These are phyloP conservation scores for Phytophthora megakarya DNA, from an alignment of 352 stramenopile species.

Conservation along the genomic window DNA sequence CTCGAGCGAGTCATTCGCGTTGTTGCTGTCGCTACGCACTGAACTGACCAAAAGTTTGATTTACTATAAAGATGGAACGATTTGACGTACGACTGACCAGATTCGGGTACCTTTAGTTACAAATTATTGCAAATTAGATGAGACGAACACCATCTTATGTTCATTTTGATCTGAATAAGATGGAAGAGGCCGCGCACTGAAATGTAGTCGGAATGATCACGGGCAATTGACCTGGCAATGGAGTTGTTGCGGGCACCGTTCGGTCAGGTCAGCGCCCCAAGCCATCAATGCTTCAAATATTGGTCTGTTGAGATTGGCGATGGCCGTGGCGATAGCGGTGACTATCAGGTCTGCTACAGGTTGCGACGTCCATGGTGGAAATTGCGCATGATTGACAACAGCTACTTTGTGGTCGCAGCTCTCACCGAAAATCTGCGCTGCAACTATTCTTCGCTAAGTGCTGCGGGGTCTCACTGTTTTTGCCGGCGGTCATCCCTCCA, in stretches of 20 bases:
- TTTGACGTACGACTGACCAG: not conserved
- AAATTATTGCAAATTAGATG: not conserved
- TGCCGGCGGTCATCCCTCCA: not conserved
- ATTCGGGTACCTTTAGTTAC: not conserved
- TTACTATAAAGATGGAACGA: not conserved
- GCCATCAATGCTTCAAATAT: too few relatives aligned
- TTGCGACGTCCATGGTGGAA: too few relatives aligned
- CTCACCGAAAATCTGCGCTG: slow-evolving; percentile 5
- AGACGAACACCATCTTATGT: not conserved
- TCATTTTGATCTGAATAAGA: slow-evolving; percentile 19
- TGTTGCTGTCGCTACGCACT: slow-evolving; percentile 2
- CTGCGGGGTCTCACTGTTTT: not conserved
- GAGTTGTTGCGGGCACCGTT: not conserved
- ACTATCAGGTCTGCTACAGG: not conserved
- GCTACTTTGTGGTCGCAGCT: not conserved
- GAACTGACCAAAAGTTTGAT: slow-evolving; percentile 20
- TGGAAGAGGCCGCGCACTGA: slow-evolving; percentile 24
- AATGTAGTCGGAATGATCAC: slow-evolving; percentile 29
- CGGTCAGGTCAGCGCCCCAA: not conserved
- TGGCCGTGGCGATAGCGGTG: not conserved
- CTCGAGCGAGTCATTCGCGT: slow-evolving; percentile 16
- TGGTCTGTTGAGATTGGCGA: not conserved
- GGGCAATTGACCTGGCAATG: not conserved
- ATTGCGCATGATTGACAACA: too few relatives aligned
- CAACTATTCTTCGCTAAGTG: not conserved